Evolutionary conservation across 2,329 filamentous ascomycete species (phyloP).

Genomic region (Fusarium lyarnte): DNA sequence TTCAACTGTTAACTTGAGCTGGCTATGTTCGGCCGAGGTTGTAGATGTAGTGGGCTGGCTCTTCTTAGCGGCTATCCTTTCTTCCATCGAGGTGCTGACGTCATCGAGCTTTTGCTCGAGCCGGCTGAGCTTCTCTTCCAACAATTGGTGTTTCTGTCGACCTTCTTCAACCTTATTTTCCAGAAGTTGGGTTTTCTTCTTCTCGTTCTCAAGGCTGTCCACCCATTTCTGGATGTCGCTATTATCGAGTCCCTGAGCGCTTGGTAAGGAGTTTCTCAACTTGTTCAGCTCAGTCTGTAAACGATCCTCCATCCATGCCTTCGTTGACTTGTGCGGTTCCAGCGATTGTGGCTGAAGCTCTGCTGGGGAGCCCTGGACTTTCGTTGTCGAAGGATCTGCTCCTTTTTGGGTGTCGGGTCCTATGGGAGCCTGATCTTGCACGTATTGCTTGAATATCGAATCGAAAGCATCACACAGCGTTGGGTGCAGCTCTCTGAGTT

Average conservation of each 20-base stretch:
- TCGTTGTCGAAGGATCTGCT: neutral
- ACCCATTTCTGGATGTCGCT: slow-evolving; percentile 18
- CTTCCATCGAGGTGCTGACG: neutral
- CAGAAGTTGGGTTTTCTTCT: slow-evolving; percentile 17
- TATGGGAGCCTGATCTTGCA: neutral
- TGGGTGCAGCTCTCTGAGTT: slow-evolving; percentile 13
- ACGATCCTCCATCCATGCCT: neutral
- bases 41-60: neutral
- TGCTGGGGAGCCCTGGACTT: neutral
- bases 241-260: neutral
- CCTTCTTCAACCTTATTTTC: slow-evolving; percentile 8
- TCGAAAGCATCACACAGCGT: slow-evolving; percentile 10
- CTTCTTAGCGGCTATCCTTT: neutral
- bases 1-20: neutral
- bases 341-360: neutral
- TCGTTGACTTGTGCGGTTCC: slow-evolving; percentile 9
- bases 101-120: slow-evolving; percentile 43
- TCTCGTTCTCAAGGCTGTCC: slow-evolving; percentile 24
- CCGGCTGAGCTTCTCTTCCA: slow-evolving; percentile 30
- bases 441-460: neutral
- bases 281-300: slow-evolving; percentile 24
- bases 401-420: neutral
- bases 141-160: slow-evolving; percentile 5
- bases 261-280: slow-evolving; percentile 10
- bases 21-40: neutral